Evolutionary conservation across 352 stramenopile species (phyloP).

Genomic region (Globisporangium mamillatum): DNA sequence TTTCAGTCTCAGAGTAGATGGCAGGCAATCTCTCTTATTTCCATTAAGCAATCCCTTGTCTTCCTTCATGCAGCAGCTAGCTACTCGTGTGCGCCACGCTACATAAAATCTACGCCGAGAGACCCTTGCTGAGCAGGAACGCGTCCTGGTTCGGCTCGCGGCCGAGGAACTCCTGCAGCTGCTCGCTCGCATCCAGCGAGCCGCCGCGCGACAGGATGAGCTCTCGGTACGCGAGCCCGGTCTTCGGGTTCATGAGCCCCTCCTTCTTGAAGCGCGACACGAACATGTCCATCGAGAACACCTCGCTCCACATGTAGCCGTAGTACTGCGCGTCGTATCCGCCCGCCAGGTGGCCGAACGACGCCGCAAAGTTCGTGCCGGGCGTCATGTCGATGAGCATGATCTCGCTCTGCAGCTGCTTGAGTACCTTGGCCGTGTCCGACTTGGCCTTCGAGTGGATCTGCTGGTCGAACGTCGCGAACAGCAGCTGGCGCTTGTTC

Average conservation of each 20-base stretch:
- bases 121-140: conserved; percentile 81
- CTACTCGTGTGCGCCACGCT: neutral
- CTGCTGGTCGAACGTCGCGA: conserved; percentile 83
- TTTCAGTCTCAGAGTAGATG: neutral
- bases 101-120: conserved; percentile 18
- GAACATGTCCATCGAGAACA: conserved; percentile 91
- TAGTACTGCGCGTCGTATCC: conserved; percentile 84
- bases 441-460: conserved; percentile 82
- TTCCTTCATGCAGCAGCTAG: neutral
- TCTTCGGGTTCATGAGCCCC: conserved; percentile 77
- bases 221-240: conserved; percentile 82
- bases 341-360: conserved; percentile 80
- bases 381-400: conserved; percentile 87
- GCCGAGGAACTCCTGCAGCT: conserved; percentile 81
- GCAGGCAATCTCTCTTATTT: neutral
- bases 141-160: conserved; percentile 73
- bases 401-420: conserved; percentile 83
- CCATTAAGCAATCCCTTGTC: neutral
- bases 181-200: conserved; percentile 71
- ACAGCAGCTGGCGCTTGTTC: conserved; percentile 83
- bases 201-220: conserved; percentile 83
- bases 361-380: conserved; percentile 80
- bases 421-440: conserved; percentile 75
- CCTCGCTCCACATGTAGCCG: conserved; percentile 90
- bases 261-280: conserved; percentile 84